Base-by-base conservation (phyloP, 2,329 filamentous ascomycete genomes). In the Sclerotinia trifoliorum region DNA sequence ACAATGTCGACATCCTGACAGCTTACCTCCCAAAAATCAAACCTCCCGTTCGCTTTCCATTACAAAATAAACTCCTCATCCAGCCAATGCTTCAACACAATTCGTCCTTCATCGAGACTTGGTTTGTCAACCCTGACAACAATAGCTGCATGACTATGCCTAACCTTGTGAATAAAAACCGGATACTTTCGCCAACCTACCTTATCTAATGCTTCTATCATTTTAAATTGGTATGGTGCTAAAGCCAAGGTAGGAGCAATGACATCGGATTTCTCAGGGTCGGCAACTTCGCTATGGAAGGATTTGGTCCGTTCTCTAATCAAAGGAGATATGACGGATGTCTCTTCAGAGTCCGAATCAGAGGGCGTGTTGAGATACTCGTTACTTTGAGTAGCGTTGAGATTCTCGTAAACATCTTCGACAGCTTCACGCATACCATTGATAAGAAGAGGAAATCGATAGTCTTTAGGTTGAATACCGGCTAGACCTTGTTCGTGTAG, bases 121-220 rank as follows among this genome's bases (percentile, higher is more conserved):
- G 84, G 81, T 76, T 87, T 88, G 51, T 90, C 86, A 68, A 83
- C 86, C 49, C 94, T 86, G 48, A 96, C 88, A 71, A 98, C 92
- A 60, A 98, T 96, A 3, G 94, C 94, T 0, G 94, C 94, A 78
- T 98, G 94, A 69, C 87, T 92, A 77, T 97, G 92, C n/a, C 83
- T 81, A 66, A 88, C 84, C 7, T 93, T 90, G 71, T 90, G 90
- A 51, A 95, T 94, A 80, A 90, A 89, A 4, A 94, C 86, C 0
- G 84, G 86, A 72, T 86, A 89, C 77, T 89, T 90, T 60, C 83
- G 82, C 85, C 86, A 90, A 5, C 84, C 83, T 2, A 89, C 77
- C n/a, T 78, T 77, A 74, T 98, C 88, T 61, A 98, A 81, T 13
- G 88, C 86, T 42, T 90, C 84, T 70, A 97, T 91, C 86, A 97